Base-by-base conservation (phyloP, 331 rosid genomes). In the Arachis monticola region DNA sequence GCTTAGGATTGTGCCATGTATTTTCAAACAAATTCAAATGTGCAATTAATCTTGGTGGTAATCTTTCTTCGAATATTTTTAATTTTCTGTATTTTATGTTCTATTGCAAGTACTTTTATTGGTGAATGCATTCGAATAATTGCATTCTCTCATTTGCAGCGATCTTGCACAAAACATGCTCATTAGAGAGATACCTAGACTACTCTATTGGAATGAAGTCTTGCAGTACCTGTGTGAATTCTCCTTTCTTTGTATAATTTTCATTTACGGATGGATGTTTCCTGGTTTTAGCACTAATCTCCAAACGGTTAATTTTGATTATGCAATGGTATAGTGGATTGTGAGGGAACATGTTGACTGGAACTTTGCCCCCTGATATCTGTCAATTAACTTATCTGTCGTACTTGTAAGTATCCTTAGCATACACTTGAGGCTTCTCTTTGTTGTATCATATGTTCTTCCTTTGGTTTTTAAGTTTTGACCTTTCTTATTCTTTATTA, bases 361-460 rank as follows among this genome's bases (percentile, higher is more conserved):
- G 99, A 67, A 72, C 84, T 27, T 75, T 94, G 4, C 88, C 96
- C 1, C 80, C 93, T 0, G 99, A 94, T 71, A 80, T 94, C 62
- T 94, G 99, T 70, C 99, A 94, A 32, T 73, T 94, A 40, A 79
- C 96, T 30, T 96, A 95, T 52, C 83, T 94, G 75, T 92, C 93
- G 97, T 94, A 91, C 58, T 92, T 92, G 98, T 94, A 76, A 94
- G 97, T 94, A 76, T 48, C 62, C 6, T 22, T 4, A 6, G 4
- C 2, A 1, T 10, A 0, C 38, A 8, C 3, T 2, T 0, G 31
- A 42, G 0, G 51, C 6, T 27, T 42, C 8, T 53, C 14, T 31
- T 13, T 14, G 1, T 7, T 35, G 2, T 6, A 9, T 9, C 2
- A 1, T 8, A 1, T 8, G 32, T 12, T 9, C 27, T 1, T 4